Conservation (phyloP, 2,329 filamentous ascomycete species). For the Ophiognomonia clavigignenti-juglandacearum region DNA sequence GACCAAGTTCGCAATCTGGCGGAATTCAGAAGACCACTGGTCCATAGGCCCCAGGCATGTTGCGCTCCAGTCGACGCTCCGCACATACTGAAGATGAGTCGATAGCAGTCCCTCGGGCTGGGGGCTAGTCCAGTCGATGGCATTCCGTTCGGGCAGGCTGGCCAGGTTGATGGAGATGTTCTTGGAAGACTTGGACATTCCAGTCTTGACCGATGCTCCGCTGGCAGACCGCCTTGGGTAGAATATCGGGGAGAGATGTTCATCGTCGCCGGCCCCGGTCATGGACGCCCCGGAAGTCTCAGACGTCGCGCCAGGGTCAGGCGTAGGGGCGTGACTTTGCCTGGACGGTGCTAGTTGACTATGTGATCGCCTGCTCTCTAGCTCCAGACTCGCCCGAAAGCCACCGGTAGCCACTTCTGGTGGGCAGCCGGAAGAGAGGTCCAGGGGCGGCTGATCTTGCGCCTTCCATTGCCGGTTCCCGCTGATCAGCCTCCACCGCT, state of each 20-base stretch:
- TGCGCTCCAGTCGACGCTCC: conserved; percentile 34
- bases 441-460: conserved; percentile 16
- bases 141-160: conserved; percentile 27
- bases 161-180: conserved; percentile 24
- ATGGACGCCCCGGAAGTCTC: neutral
- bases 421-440: conserved; percentile 23
- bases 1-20: conserved; percentile 33
- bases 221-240: conserved; percentile 16
- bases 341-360: neutral
- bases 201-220: conserved; percentile 25
- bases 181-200: conserved; percentile 19
- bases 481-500: conserved; percentile 36
- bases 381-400: conserved; percentile 12
- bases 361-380: conserved; percentile 6
- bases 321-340: neutral
- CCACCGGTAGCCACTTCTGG: conserved; percentile 19
- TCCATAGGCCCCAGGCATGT: conserved; percentile 40
- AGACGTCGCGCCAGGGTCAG: neutral
- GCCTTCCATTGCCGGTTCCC: conserved; percentile 32
- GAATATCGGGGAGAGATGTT: conserved; percentile 7
- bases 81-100: conserved; percentile 24
- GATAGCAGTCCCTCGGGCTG: conserved; percentile 27
- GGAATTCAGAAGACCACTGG: conserved; percentile 38
- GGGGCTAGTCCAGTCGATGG: conserved; percentile 29
- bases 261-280: neutral